Conservation (phyloP, 805 yeast genomes). For the Yarrowia deformans region DNA sequence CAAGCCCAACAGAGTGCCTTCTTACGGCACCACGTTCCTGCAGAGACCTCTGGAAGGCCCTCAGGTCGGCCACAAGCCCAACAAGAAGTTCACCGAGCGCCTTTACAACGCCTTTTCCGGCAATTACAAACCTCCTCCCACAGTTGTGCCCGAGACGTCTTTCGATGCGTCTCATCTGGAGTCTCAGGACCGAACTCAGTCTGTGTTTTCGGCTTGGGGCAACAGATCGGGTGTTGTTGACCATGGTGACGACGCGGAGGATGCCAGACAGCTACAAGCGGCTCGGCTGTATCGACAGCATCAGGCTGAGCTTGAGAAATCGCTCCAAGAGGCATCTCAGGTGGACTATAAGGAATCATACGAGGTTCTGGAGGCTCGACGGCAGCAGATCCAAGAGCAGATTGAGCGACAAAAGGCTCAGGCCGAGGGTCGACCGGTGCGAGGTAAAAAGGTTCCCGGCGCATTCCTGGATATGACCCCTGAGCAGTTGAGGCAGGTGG, state of each 20-base stretch:
- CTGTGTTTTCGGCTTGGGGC: slow-evolving; percentile 15
- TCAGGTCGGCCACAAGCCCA: slow-evolving; percentile 11
- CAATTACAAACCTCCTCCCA: slow-evolving; percentile 39
- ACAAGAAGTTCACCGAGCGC: slow-evolving; percentile 27
- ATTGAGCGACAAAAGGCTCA: slow-evolving; percentile 33
- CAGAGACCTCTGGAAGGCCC: slow-evolving; percentile 26
- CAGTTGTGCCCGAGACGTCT: slow-evolving; percentile 35
- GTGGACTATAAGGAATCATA: slow-evolving; percentile 7
- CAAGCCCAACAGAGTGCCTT: slow-evolving; percentile 15
- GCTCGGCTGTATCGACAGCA: slow-evolving; percentile 7
- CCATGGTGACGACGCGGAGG: neutral
- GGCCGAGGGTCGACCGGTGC: slow-evolving; percentile 16
- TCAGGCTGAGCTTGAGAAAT: slow-evolving; percentile 12
- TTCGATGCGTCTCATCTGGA: slow-evolving; percentile 20
- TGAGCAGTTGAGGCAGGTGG: slow-evolving; percentile 23
- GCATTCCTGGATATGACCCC: slow-evolving; percentile 2
- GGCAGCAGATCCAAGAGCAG: slow-evolving; percentile 19
- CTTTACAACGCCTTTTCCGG: slow-evolving; percentile 37
- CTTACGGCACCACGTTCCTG: slow-evolving; percentile 33
- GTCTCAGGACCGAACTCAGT: slow-evolving; percentile 9
- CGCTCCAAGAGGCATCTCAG: slow-evolving; percentile 11
- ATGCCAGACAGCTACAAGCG: slow-evolving; percentile 4
- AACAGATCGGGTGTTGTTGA: neutral
- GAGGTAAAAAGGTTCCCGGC: neutral
- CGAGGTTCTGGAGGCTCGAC: slow-evolving; percentile 29